Conservation (phyloP, 2,329 filamentous ascomycete species). For the Metarhizium album region DNA sequence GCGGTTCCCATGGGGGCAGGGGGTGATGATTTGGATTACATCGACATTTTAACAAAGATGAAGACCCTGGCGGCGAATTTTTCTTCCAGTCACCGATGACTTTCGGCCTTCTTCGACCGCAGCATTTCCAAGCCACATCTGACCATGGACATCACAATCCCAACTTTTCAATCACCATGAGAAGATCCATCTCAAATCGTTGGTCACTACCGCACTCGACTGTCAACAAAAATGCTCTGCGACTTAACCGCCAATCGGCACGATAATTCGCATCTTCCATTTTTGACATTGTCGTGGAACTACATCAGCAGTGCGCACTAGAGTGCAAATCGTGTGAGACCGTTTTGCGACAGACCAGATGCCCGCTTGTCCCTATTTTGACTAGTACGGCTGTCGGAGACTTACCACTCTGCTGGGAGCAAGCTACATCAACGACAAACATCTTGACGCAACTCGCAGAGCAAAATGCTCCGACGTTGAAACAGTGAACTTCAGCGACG, state of each 20-base stretch:
- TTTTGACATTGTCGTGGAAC: neutral
- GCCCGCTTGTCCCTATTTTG: neutral
- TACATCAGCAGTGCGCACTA: neutral
- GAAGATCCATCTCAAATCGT: neutral
- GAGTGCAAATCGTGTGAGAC: neutral
- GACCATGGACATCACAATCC: neutral
- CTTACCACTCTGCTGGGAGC: neutral
- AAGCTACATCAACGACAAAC: neutral
- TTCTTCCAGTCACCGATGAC: conserved; percentile 5
- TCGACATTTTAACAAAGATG: neutral
- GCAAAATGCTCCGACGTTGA: neutral
- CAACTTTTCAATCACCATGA: neutral
- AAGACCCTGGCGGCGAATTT: neutral
- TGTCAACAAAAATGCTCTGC: neutral
- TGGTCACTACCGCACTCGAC: neutral
- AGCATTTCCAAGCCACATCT: neutral
- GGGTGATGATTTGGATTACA: neutral
- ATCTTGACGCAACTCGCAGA: neutral
- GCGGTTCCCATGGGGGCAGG: neutral
- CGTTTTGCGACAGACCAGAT: neutral
- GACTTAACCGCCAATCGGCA: neutral
- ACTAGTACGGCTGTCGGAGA: neutral
- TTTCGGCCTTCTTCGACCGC: conserved; percentile 6
- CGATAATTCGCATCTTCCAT: neutral
- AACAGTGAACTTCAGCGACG: neutral